Percentiles rank a stretch among this genome's conserved stretches.
These are phyloP conservation scores for Ceratocystis albifundus DNA, from an alignment of 2,329 filamentous ascomycete species.

Conservation along the genomic window DNA sequence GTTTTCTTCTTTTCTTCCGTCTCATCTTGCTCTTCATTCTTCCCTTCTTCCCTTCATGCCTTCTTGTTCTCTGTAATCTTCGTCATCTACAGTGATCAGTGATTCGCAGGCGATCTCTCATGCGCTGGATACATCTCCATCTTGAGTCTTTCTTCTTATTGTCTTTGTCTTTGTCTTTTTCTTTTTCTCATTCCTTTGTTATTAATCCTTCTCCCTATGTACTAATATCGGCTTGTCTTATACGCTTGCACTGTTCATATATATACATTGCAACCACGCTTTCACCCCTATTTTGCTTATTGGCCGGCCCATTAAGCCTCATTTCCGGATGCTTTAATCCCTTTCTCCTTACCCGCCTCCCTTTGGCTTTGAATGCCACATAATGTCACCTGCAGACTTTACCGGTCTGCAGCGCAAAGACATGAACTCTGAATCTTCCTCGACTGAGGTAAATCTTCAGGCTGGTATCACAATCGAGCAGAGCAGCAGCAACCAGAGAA, in stretches of 20 bases:
- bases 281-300: neutral
- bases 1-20: constrained; percentile 11
- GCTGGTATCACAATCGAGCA: neutral
- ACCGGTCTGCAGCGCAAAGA: neutral
- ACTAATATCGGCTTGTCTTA: too few species aligned
- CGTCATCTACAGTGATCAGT: neutral
- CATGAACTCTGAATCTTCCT: neutral
- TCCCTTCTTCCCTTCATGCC: constrained; percentile 10
- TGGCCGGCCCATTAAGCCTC: neutral
- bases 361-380: constrained; percentile 2
- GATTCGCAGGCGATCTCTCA: constrained; percentile 12
- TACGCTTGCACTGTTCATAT: too few species aligned
- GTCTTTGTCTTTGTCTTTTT: neutral
- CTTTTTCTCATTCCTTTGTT: neutral
- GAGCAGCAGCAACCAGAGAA: neutral
- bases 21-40: constrained; percentile 19
- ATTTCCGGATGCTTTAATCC: neutral
- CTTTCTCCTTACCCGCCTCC: neutral
- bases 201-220: neutral
- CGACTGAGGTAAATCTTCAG: neutral
- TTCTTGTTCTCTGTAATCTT: neutral
- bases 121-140: neutral
- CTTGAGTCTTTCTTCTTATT: neutral
- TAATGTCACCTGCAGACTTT: neutral
- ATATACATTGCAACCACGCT: too few species aligned